phyloP scores from a whole-genome alignment of 345 rosid species.

The Psidium guajava region DNA sequence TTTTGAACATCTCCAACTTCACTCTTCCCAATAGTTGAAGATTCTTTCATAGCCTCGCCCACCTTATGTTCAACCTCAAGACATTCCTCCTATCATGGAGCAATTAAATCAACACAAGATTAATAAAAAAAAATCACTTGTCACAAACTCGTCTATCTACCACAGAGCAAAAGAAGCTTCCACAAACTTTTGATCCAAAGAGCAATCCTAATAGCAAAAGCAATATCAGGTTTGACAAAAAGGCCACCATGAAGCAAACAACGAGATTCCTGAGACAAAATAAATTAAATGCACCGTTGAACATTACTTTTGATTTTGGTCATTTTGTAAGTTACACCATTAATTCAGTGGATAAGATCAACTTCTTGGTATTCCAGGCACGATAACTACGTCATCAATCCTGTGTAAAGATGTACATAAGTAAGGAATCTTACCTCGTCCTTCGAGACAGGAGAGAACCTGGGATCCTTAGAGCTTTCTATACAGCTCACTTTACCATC shows the following conservation, averaged over 20 bases:
- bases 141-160: neutral
- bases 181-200: neutral
- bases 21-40: constrained; percentile 25
- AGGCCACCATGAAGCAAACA: neutral
- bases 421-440: constrained; percentile 32
- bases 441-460: constrained; percentile 19
- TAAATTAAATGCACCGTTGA: neutral
- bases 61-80: constrained; percentile 6
- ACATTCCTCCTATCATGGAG: constrained; percentile 27
- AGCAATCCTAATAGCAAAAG: neutral
- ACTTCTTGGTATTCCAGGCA: neutral
- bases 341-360: neutral
- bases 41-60: constrained; percentile 20
- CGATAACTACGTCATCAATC: neutral
- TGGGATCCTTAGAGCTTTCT: constrained; percentile 19
- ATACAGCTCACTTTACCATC: constrained; percentile 12
- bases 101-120: neutral
- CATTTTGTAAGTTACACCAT: neutral
- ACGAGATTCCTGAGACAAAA: neutral
- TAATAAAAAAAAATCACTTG: neutral
- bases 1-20: constrained; percentile 24
- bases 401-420: neutral
- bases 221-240: neutral
- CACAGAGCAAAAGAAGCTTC: neutral
- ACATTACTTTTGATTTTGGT: neutral